Evolutionary conservation across 768 basidiomycete species (phyloP).

Genomic region (Daedalea quercina): DNA sequence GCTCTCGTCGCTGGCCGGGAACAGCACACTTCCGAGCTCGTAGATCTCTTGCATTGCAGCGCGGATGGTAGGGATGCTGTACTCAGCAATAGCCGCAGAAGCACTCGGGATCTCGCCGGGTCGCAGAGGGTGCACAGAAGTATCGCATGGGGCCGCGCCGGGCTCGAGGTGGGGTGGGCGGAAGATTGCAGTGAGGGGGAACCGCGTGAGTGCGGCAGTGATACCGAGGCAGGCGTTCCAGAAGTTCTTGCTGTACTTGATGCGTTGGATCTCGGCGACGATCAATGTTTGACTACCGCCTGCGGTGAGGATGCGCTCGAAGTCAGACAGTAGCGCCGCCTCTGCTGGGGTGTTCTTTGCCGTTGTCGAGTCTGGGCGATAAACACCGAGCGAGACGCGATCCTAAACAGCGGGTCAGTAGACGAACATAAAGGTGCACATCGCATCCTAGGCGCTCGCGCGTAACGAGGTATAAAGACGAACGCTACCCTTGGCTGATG

Average conservation of each 20-base stretch:
- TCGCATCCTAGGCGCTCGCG: too few species aligned
- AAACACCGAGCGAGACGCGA: slow-evolving; percentile 45
- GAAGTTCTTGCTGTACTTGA: slow-evolving; percentile 57
- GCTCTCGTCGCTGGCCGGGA: slow-evolving; percentile 36
- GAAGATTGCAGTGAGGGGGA: slow-evolving; percentile 44
- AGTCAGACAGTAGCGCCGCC: slow-evolving; percentile 33
- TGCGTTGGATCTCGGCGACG: slow-evolving; percentile 53
- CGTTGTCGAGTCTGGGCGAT: slow-evolving; percentile 37
- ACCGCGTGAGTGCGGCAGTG: slow-evolving; percentile 43
- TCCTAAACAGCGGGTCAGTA: slow-evolving; percentile 30
- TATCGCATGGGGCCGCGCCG: slow-evolving; percentile 6
- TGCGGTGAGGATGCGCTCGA: slow-evolving; percentile 35
- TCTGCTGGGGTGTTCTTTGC: slow-evolving; percentile 38
- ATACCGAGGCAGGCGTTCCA: slow-evolving; percentile 57
- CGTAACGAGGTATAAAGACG: too few species aligned
- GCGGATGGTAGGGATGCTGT: slow-evolving; percentile 42
- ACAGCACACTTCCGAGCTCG: slow-evolving; percentile 36
- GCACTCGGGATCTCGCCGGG: slow-evolving; percentile 8
- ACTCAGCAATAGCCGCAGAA: slow-evolving; percentile 28
- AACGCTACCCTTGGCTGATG: too few species aligned
- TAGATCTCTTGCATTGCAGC: slow-evolving; percentile 41
- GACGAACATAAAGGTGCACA: too few species aligned
- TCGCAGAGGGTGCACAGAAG: not conserved
- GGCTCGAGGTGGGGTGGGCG: slow-evolving; percentile 35
- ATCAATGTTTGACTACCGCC: slow-evolving; percentile 44